Conservation (phyloP, 345 rosid species). For the Jatropha curcas region DNA sequence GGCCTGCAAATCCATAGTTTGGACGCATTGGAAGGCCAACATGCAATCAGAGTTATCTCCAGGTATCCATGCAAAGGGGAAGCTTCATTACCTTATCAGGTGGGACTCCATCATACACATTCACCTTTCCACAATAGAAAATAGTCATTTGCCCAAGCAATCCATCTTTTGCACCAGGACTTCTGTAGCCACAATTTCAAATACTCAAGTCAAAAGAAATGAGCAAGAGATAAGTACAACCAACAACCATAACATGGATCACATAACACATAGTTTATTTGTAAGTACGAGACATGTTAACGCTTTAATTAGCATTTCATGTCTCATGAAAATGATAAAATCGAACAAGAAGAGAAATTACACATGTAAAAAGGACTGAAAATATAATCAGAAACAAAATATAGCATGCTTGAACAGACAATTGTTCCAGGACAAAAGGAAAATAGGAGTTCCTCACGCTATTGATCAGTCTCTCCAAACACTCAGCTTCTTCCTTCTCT, state of each 20-base stretch:
- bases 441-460: background rate
- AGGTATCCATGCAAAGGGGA: slow-evolving; percentile 38
- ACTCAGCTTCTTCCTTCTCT: background rate
- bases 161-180: slow-evolving; percentile 45
- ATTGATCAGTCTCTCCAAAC: background rate
- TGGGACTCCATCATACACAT: slow-evolving; percentile 80
- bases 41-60: slow-evolving; percentile 37
- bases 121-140: slow-evolving; percentile 89
- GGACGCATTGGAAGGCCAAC: slow-evolving; percentile 43
- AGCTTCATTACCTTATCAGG: slow-evolving; percentile 73
- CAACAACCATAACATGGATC: background rate
- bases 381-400: background rate
- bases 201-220: slow-evolving; percentile 14
- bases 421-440: background rate
- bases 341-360: background rate
- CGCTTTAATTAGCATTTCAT: background rate
- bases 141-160: slow-evolving; percentile 76
- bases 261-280: background rate
- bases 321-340: background rate
- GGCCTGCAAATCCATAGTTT: slow-evolving; percentile 69
- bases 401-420: background rate
- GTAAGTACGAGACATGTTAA: background rate
- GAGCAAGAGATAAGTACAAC: background rate
- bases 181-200: slow-evolving; percentile 43
- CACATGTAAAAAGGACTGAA: background rate